These are phyloP conservation scores for Globisporangium nodosum DNA, from an alignment of 352 stramenopile species.

Conservation along the genomic window DNA sequence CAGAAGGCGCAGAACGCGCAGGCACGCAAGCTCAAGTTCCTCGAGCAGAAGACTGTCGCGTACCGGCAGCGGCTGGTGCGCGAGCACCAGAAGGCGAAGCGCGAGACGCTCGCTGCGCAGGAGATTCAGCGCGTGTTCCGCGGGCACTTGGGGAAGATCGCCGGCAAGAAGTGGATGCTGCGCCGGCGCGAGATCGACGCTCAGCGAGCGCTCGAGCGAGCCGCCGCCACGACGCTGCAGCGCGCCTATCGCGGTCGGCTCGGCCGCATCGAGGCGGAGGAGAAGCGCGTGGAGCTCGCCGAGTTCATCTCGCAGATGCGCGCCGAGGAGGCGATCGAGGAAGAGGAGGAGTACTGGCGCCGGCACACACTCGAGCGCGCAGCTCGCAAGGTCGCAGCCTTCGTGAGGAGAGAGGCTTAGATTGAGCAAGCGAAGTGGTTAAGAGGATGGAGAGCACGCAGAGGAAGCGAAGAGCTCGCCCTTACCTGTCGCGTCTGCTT, in stretches of 20 bases:
- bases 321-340: constrained; percentile 85
- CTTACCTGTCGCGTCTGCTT: too few relatives aligned
- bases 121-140: constrained; percentile 76
- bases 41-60: constrained; percentile 52
- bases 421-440: neutral
- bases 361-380: constrained; percentile 49
- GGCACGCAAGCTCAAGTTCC: constrained; percentile 57
- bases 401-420: constrained; percentile 56
- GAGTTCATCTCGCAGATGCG: constrained; percentile 92
- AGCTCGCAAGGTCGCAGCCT: constrained; percentile 42
- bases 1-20: constrained; percentile 55
- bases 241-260: constrained; percentile 83
- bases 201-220: constrained; percentile 64
- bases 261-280: constrained; percentile 74
- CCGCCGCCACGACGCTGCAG: constrained; percentile 81
- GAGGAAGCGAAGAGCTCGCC: neutral
- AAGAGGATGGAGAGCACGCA: neutral
- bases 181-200: constrained; percentile 83
- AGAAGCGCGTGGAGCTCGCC: constrained; percentile 85
- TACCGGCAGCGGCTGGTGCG: constrained; percentile 59
- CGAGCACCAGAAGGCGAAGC: constrained; percentile 60
- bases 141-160: constrained; percentile 75
- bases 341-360: constrained; percentile 81
- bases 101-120: constrained; percentile 36
- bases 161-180: constrained; percentile 78